A percentile compares a stretch with the other conserved stretches of the same genome.
These are phyloP conservation scores for Penicillium verhagenii DNA, from an alignment of 495 filamentous ascomycete species.

Conservation along the genomic window DNA sequence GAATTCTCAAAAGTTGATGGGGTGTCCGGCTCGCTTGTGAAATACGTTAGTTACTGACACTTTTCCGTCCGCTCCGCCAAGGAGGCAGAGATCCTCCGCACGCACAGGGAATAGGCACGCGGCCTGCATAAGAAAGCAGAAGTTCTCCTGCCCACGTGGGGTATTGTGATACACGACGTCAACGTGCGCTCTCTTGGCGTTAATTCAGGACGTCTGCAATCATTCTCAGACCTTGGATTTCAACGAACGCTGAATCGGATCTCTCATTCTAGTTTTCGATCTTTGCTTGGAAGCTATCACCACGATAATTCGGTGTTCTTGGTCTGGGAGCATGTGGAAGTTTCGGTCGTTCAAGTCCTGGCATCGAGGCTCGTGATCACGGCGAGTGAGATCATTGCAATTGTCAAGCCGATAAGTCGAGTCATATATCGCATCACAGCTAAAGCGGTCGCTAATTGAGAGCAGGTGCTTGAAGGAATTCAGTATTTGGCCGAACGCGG, in stretches of 20 bases:
- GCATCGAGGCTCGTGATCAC: not conserved
- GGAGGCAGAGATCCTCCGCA: too few species aligned
- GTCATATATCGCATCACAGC: not conserved
- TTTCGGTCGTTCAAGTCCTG: not conserved
- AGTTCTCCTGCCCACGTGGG: not conserved
- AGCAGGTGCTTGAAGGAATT: constrained; percentile 1
- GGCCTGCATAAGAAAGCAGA: too few species aligned
- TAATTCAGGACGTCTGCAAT: not conserved
- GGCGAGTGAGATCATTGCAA: not conserved
- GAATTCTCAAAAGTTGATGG: not conserved
- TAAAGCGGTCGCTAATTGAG: not conserved
- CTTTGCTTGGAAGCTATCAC: constrained; percentile 3
- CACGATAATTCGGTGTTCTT: not conserved
- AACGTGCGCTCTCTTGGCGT: not conserved
- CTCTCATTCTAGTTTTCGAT: constrained; percentile 1
- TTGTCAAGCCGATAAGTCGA: not conserved
- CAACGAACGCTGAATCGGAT: constrained; percentile 3
- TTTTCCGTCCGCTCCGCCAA: too few species aligned
- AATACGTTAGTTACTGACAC: not conserved
- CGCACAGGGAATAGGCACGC: too few species aligned
- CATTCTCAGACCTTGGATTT: not conserved
- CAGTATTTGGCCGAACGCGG: not conserved
- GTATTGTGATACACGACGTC: not conserved
- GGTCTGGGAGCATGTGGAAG: not conserved
- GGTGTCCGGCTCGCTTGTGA: not conserved